Percentiles rank a stretch among this genome's conserved stretches.
These are phyloP conservation scores for Sporothrix schenckii DNA, from an alignment of 2,329 filamentous ascomycete genomes.

Conservation along the genomic window DNA sequence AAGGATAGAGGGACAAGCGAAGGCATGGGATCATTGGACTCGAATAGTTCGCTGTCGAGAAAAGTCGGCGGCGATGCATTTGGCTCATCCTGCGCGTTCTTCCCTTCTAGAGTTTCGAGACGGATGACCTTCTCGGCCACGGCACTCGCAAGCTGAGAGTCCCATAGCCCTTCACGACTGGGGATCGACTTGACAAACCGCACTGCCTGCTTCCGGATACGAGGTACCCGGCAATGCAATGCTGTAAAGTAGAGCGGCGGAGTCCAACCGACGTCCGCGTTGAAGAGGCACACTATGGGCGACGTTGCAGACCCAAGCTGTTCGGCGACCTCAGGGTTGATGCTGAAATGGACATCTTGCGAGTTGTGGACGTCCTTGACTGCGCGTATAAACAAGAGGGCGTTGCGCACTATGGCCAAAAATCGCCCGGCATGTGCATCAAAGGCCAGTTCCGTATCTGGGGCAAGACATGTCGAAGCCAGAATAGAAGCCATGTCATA, in stretches of 20 bases:
- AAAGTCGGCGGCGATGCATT: not conserved
- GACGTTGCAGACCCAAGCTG: not conserved
- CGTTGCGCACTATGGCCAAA: slow-evolving; percentile 2
- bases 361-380: slow-evolving; percentile 22
- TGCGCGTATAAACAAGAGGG: not conserved
- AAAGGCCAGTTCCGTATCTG: slow-evolving; percentile 11
- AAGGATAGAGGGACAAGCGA: not conserved
- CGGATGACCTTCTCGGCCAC: slow-evolving; percentile 8
- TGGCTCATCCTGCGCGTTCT: not conserved
- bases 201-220: not conserved
- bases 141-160: slow-evolving; percentile 1
- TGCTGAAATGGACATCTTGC: slow-evolving; percentile 8
- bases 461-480: not conserved
- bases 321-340: not conserved
- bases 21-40: not conserved
- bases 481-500: slow-evolving; percentile 22
- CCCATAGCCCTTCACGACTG: slow-evolving; percentile 19
- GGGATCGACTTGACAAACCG: slow-evolving; percentile 16
- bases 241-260: slow-evolving; percentile 24
- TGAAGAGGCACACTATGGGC: not conserved
- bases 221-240: not conserved
- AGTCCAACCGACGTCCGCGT: slow-evolving; percentile 15
- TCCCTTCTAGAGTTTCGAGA: not conserved
- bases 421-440: not conserved
- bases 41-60: not conserved